These are phyloP conservation scores for Ammopiptanthus mongolicus DNA, from an alignment of 306 rosid genomes.

Conservation along the genomic window DNA sequence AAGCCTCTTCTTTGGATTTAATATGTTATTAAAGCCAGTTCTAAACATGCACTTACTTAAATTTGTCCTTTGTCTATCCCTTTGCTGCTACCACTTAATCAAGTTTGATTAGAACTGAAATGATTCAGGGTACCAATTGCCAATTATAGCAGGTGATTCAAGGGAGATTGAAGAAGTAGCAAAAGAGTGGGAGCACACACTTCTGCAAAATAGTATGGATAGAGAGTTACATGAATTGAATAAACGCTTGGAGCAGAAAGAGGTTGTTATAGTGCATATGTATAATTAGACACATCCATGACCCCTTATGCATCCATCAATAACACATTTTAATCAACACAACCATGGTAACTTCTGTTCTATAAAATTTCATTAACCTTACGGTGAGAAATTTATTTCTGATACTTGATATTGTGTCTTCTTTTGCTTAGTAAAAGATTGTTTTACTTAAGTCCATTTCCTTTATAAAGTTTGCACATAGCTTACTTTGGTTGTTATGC, in stretches of 20 bases:
- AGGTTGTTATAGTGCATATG: constrained; percentile 43
- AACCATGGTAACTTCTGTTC: constrained; percentile 10
- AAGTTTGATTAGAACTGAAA: constrained; percentile 18
- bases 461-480: neutral
- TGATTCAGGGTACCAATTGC: constrained; percentile 20
- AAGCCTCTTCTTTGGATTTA: constrained; percentile 23
- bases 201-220: constrained; percentile 92
- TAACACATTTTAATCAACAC: neutral
- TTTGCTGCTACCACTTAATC: constrained; percentile 7
- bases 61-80: neutral
- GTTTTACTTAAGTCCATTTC: neutral
- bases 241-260: constrained; percentile 92
- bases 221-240: constrained; percentile 91
- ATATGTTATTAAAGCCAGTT: constrained; percentile 6
- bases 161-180: constrained; percentile 90
- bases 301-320: neutral
- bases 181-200: constrained; percentile 99
- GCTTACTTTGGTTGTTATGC: neutral
- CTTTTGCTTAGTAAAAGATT: constrained; percentile 1
- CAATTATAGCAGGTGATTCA: constrained; percentile 61
- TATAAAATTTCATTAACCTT: constrained; percentile 1
- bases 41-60: constrained; percentile 3
- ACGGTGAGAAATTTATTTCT: neutral
- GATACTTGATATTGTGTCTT: neutral
- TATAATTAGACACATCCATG: constrained; percentile 2